Base-by-base conservation (phyloP, 2,329 filamentous ascomycete genomes). In the Monosporascus ibericus region DNA sequence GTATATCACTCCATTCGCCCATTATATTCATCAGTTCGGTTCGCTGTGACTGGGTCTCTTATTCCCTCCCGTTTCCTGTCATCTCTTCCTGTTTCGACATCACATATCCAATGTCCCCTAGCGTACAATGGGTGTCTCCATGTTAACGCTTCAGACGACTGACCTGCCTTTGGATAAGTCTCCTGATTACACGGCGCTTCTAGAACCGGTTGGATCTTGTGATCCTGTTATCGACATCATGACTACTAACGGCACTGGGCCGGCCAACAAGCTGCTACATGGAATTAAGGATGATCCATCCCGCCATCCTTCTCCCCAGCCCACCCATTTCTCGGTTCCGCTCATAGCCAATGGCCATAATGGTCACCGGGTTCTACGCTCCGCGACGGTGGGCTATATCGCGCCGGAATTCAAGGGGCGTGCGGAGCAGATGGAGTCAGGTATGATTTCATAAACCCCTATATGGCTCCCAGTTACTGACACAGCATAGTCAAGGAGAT, bases 381-480 rank as follows among this genome's bases (percentile, higher is more conserved):
- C 94, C 60, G 87, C 90, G 61, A 94, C 92, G 30, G 87, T 95
- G 38, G 94, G 94, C 65, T 99, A 99, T 75, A 86, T 95, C 59
- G 92, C 94, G 24, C 91, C 92, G 47, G 90, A 91, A 57, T 99
- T 99, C 67, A 86, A 90, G 69, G 94, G 92, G 68, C 96, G 95
- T 76, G 79, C 85, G 59, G 85, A 90, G 68, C 94, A 99, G 78
- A 95, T 96, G 85, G 82, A 88, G 67, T 76, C 85, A 67, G 85
- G 85, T 88, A 70, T 70, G 82, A 34, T 58, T 18, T 14, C 34
- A 55, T 22, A 47, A 39, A 2, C 3, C 6, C 40, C 49, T 38
- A 48, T 5, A 37, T 18, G 6, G 1, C 27, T 18, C 24, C 27
- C 24, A 20, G 39, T 37, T 48, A 44, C 60, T 65, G 60, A 58